Base-by-base conservation (phyloP, 306 rosid species). In the Quercus dentata region DNA sequence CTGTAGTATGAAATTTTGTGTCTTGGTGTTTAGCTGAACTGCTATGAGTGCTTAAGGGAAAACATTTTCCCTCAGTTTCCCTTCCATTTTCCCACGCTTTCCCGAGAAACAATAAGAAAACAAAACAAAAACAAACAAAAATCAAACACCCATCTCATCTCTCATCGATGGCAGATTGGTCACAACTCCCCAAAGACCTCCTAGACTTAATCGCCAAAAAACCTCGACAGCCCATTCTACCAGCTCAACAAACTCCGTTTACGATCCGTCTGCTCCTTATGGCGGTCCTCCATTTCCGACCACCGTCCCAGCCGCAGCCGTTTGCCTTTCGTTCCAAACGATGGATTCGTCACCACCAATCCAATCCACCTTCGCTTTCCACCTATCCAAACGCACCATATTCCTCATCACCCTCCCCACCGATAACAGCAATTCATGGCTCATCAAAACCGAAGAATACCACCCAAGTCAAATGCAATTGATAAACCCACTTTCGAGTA, bases 261-360 rank as follows among this genome's bases (percentile, higher is more conserved):
- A 63, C 91, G 92, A 79, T 88, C 94, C 58, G 92, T 90, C 20
- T 90, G 94, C 69, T 83, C 91, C 20, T 86, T 89, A 0, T 90
- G 94, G 92, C 80, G 92, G 21, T 86, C 87, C 57, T 79, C 89
- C 20, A 71, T 85, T 80, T 13, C 88, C 1, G 46, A 38, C 46
- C 18, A 87, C 69, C 23, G 13, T 52, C 83, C 81, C 69, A 76
- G 73, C 61, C 81, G 27, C 0, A 46, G 79, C 23, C 80, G 68
- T 8, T 88, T 88, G 69, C 91, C 91, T 17, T 77, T 86, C 73
- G 87, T 88, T 86, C 85, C 89, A 3, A 83, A 85, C 65, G 80
- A 76, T 52, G 89, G 87, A 49, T 76, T 82, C 25, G 69, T 49
- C 15, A 10, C 54, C 54, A 2, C 88, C 87, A 56, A 70, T n/a